Evolutionary conservation across 352 stramenopile genomes (phyloP).

Genomic region (Pythium grandisporangium): DNA sequence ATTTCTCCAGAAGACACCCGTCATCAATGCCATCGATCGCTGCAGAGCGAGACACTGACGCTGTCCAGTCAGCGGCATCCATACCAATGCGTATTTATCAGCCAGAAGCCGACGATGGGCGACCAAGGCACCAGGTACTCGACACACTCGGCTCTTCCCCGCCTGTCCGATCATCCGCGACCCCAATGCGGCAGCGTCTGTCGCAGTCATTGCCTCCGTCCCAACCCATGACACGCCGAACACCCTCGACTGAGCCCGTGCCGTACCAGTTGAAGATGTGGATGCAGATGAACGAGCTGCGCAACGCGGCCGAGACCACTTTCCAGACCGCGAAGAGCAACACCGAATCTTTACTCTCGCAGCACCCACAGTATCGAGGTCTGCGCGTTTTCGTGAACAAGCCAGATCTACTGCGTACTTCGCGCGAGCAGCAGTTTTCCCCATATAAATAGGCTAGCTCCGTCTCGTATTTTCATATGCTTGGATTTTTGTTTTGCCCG

Average conservation of each 20-base stretch:
- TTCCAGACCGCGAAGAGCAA: conserved; percentile 56
- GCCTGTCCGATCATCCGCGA: not conserved
- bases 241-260: conserved; percentile 16
- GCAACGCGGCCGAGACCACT: conserved; percentile 45
- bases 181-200: not conserved
- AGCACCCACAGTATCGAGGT: conserved; percentile 8
- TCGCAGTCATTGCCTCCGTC: not conserved
- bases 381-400: too few species aligned
- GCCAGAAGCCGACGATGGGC: not conserved
- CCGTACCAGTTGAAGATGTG: conserved; percentile 58
- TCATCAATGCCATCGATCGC: too few species aligned
- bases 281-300: conserved; percentile 68
- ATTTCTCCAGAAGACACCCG: too few species aligned
- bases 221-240: not conserved
- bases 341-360: conserved; percentile 33
- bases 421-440: too few species aligned
- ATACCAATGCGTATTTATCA: not conserved
- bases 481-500: too few species aligned
- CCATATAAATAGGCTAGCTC: too few species aligned
- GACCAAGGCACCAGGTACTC: not conserved
- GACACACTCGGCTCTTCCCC: not conserved
- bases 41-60: too few species aligned
- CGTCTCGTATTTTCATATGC: too few species aligned
- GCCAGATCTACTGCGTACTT: too few species aligned
- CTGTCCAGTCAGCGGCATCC: too few species aligned